Evolutionary conservation across 306 rosid genomes (phyloP), one percentile per base, ranked within the genome.

Genomic region (Citrullus mucosospermus): DNA sequence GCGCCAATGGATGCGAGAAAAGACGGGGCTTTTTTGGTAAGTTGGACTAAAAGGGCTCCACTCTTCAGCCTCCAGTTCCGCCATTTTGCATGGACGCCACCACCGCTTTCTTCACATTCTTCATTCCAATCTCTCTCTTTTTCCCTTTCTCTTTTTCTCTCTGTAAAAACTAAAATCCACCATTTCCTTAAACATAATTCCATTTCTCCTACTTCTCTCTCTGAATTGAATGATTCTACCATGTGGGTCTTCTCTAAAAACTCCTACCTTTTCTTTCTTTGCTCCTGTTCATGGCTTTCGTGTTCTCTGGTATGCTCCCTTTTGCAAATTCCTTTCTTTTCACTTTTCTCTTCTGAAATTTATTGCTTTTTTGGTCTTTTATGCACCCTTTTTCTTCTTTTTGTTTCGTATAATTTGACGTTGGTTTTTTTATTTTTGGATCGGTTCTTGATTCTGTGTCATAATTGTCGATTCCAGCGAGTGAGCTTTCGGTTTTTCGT

Each of bases 201-300:
- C 10, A 2, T 36, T 16, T 63, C 75, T 69, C 11, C 41, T 41
- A 55, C 41, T 75, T 53, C 0, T 48, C 76, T 71, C 39, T 46
- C 63, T 36, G 63, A 54, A 34, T 8, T 20, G 62, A 53, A 74
- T 74, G 81, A 53, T 78, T 50, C 74, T 8, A 25, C 60, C 79
- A 53, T 68, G 46, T 81, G 82, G 81, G 77, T 81, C 83, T 18
- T 87, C 67, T 69, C 87, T 87, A 73, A 81, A 85, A 48, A 53
- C 57, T 84, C 86, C 85, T 83, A 78, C 75, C 77, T 86, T 81
- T 46, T 25, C 25, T 17, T 75, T 14, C 8, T 53, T 53, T 82
- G 73, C 78, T 17, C 10, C 80, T 75, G 32, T 41, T 84, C 77
- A 48, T 84, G 81, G 72, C 82, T 81, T 79, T 72, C 77, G 44